Percentiles rank a stretch among this genome's conserved stretches.
phyloP scores from a whole-genome alignment of 1,284 basidiomycete species.

The Sanghuangporus baumii region DNA sequence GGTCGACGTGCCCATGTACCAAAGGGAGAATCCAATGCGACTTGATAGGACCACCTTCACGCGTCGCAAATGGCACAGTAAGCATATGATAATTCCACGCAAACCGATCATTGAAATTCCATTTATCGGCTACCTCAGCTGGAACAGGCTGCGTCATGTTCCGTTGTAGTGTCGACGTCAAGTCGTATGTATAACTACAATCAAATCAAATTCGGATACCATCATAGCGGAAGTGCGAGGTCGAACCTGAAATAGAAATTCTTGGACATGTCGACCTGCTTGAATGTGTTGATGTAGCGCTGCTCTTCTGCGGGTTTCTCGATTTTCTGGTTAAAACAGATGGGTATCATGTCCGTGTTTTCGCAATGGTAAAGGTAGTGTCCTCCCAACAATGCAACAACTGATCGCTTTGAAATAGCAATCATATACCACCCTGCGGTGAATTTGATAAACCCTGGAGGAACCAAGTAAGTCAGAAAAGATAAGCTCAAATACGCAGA shows the following conservation, averaged over 20 bases:
- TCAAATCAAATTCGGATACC: neutral
- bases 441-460: constrained; percentile 80
- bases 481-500: neutral
- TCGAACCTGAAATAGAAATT: constrained; percentile 97
- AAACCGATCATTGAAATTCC: constrained; percentile 83
- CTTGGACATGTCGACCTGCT: constrained; percentile 96
- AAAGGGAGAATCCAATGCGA: constrained; percentile 89
- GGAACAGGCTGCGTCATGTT: constrained; percentile 67
- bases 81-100: constrained; percentile 96
- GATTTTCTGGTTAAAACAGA: constrained; percentile 69
- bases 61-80: constrained; percentile 51
- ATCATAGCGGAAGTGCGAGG: neutral
- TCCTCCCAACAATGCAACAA: constrained; percentile 91
- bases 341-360: constrained; percentile 78
- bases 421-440: constrained; percentile 93
- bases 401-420: constrained; percentile 83
- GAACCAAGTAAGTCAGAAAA: neutral
- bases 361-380: constrained; percentile 99
- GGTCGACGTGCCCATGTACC: constrained; percentile 95
- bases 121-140: constrained; percentile 34
- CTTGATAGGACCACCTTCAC: constrained; percentile 39
- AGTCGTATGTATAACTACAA: constrained; percentile 85
- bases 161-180: constrained; percentile 91
- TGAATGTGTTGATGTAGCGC: constrained; percentile 87
- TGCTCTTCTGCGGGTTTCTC: constrained; percentile 83